These are phyloP conservation scores for Yueomyces sp. DNA, from an alignment of 805 yeast species.

Conservation along the genomic window DNA sequence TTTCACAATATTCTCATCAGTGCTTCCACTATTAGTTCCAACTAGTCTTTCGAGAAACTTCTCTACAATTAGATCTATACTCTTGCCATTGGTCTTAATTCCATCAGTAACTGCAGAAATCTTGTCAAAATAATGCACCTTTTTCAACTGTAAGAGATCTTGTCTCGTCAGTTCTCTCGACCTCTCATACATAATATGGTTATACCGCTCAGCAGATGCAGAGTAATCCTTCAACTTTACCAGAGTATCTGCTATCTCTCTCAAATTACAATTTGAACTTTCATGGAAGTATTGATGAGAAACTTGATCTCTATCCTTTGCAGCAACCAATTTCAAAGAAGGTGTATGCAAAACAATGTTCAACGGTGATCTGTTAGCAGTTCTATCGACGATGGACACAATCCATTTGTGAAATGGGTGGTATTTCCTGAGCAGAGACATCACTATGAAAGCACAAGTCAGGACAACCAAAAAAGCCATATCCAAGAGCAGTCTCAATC, in stretches of 20 bases:
- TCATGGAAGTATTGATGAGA: neutral
- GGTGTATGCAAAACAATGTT: neutral
- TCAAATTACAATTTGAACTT: neutral
- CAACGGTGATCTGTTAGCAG: neutral
- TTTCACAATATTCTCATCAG: constrained; percentile 22
- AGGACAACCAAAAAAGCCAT: neutral
- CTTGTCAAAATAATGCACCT: constrained; percentile 42
- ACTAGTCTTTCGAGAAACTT: constrained; percentile 22
- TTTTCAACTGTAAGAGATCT: constrained; percentile 15
- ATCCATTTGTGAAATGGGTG: constrained; percentile 11
- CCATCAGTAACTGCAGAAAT: constrained; percentile 35
- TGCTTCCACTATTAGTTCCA: constrained; percentile 1
- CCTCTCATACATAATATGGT: constrained; percentile 10
- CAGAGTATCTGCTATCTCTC: constrained; percentile 1
- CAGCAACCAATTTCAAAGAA: neutral
- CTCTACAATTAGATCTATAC: constrained; percentile 34
- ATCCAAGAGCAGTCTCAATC: too few relatives aligned
- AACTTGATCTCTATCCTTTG: neutral
- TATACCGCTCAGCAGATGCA: constrained; percentile 8
- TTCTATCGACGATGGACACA: constrained; percentile 5
- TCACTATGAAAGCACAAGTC: constrained; percentile 15
- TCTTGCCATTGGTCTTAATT: constrained; percentile 33
- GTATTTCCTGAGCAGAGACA: constrained; percentile 12
- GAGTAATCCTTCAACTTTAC: constrained; percentile 10
- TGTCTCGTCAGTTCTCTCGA: constrained; percentile 5